Percentiles rank a stretch among this genome's conserved stretches.
Evolutionary conservation across 441 rosid species (phyloP).

Genomic region (Erysimum cheiri): DNA sequence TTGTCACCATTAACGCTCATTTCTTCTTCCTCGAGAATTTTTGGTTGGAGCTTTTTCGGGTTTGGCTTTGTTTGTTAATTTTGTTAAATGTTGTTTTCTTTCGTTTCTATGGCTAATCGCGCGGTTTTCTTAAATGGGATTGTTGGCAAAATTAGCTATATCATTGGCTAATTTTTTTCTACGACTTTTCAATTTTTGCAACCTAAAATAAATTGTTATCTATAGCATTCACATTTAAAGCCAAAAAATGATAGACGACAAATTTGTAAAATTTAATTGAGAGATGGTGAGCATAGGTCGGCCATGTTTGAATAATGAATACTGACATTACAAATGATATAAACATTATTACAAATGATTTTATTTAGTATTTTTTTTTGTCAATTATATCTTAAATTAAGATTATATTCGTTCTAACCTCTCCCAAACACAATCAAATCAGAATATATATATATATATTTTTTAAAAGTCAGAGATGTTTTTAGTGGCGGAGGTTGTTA

Average conservation of each 20-base stretch:
- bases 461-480: too few species aligned
- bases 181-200: slow-evolving; percentile 6
- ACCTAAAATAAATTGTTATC: not conserved
- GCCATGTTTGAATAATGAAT: slow-evolving; percentile 25
- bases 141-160: too few species aligned
- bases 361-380: too few species aligned
- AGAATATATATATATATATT: too few species aligned
- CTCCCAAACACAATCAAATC: too few species aligned
- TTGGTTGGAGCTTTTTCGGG: not conserved
- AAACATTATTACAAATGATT: too few species aligned
- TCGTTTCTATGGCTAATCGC: slow-evolving; percentile 37
- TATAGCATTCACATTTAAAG: not conserved
- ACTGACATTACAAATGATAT: not conserved
- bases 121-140: slow-evolving; percentile 32
- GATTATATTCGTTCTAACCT: too few species aligned
- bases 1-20: slow-evolving; percentile 29
- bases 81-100: slow-evolving; percentile 22
- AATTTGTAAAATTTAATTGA: not conserved
- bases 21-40: not conserved
- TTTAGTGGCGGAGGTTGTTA: too few species aligned
- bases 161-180: slow-evolving; percentile 22
- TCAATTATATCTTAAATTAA: too few species aligned
- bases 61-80: not conserved
- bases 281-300: slow-evolving; percentile 15
- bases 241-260: not conserved